A percentile compares a stretch with the other conserved stretches of the same genome.
These are phyloP conservation scores for Lanmaoa rubissima DNA, from an alignment of 768 basidiomycete genomes.

Conservation along the genomic window DNA sequence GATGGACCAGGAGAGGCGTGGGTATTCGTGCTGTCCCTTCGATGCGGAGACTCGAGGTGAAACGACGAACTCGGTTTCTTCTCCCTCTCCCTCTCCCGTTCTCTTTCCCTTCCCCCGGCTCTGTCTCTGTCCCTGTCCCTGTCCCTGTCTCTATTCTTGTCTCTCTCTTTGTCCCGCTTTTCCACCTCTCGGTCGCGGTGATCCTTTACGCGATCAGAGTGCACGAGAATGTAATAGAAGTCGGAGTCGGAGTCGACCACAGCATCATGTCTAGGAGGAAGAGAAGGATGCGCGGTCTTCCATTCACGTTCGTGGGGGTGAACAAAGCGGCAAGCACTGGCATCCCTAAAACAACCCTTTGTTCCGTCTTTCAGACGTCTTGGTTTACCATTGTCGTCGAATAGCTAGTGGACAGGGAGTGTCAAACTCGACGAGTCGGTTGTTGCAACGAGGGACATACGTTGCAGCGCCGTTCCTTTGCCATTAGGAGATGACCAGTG, in stretches of 20 bases:
- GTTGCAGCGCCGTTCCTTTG: constrained; percentile 30
- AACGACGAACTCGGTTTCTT: constrained; percentile 11
- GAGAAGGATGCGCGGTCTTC: constrained; percentile 28
- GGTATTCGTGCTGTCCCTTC: constrained; percentile 15
- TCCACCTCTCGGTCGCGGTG: constrained; percentile 13
- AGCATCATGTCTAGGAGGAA: constrained; percentile 19
- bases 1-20: constrained; percentile 12
- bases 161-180: neutral
- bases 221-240: constrained; percentile 21
- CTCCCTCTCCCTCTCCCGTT: neutral
- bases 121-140: neutral
- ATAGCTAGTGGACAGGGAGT: constrained; percentile 19
- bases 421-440: constrained; percentile 4
- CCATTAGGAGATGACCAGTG: neutral
- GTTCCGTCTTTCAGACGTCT: constrained; percentile 21
- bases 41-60: constrained; percentile 12
- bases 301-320: constrained; percentile 35
- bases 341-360: constrained; percentile 23
- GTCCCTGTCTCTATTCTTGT: neutral
- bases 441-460: constrained; percentile 19
- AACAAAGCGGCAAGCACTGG: constrained; percentile 26
- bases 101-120: neutral
- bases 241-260: constrained; percentile 24
- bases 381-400: constrained; percentile 28
- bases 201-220: constrained; percentile 8